Base-by-base conservation (phyloP, 164 flowering plant species). In the Malania oleifera region DNA sequence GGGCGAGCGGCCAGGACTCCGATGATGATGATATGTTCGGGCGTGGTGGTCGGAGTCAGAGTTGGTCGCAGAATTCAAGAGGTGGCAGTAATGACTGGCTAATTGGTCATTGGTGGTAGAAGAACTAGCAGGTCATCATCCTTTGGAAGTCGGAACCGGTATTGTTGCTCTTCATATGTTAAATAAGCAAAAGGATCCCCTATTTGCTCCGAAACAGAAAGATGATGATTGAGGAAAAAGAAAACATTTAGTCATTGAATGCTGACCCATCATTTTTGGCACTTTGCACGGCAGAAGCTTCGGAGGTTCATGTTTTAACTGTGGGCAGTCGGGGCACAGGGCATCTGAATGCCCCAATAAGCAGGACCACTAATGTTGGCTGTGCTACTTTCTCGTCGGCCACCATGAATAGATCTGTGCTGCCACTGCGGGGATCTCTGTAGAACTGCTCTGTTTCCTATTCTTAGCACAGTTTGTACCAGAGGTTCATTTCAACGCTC, bases 311-410 rank as follows among this genome's bases (percentile, higher is more conserved):
- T 43, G 46, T 43, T 43, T 43, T 43, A 43, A 17, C 5, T 43
- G 46, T 43, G 46, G 46, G 22, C 22, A 12, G 7, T 17, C 46
- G 3, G 46, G 46, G 7, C 46, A 43, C 12, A n/a, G 46, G 18
- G 46, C 46, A 43, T 43, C 46, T 5, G 46, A 43, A 4, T 43
- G 46, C 46, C 46, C 46, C 20, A 43, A n/a, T 22, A 43, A 43
- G 46, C 46, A 43, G 9, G 9, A 18, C 46, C 18, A 43, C 46
- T 43, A 43, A 22, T 18, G 10, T 39, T 10, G 43, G 0, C 15
- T 39, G n/a, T n/a, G n/a, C n/a, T n/a, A n/a, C n/a, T n/a, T n/a
- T n/a, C n/a, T n/a, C n/a, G n/a, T n/a, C n/a, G n/a, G n/a, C n/a
- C n/a, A n/a, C n/a, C n/a, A n/a, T n/a, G n/a, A n/a, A n/a, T n/a